Evolutionary conservation across 192 early-diverging fungal species (phyloP).

Genomic region (Linnemannia exigua): DNA sequence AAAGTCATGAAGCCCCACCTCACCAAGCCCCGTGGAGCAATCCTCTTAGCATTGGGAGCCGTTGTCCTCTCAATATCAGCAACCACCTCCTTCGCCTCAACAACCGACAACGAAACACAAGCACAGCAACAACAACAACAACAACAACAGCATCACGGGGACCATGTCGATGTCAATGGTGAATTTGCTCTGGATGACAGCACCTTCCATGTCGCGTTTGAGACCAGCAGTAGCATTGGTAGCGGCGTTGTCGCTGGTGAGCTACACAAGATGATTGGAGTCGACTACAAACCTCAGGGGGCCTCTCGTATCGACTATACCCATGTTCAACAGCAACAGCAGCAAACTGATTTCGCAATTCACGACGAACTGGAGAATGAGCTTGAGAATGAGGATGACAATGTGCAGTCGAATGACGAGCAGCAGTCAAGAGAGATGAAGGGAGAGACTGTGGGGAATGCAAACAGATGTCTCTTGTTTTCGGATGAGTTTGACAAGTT

Average conservation of each 20-base stretch:
- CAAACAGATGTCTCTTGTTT: constrained; percentile 22
- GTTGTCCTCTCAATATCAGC: background rate
- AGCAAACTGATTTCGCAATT: background rate
- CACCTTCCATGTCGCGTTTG: background rate
- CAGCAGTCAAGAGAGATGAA: background rate
- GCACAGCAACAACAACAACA: background rate
- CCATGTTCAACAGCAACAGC: background rate
- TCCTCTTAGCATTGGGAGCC: background rate
- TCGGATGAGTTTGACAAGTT: constrained; percentile 50
- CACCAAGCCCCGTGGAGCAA: background rate
- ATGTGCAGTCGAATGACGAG: background rate
- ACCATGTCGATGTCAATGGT: background rate
- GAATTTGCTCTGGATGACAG: background rate
- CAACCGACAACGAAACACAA: background rate
- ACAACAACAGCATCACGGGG: background rate
- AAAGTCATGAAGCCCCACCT: background rate
- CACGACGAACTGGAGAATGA: background rate
- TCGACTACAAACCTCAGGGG: constrained; percentile 22
- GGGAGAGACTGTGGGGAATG: background rate
- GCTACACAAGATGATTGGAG: constrained; percentile 35
- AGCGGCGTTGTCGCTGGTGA: background rate
- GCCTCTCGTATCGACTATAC: background rate
- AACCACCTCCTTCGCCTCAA: background rate
- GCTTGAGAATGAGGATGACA: background rate
- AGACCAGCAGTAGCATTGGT: background rate